Conservation (phyloP, 805 yeast species). For the Candida orba region DNA sequence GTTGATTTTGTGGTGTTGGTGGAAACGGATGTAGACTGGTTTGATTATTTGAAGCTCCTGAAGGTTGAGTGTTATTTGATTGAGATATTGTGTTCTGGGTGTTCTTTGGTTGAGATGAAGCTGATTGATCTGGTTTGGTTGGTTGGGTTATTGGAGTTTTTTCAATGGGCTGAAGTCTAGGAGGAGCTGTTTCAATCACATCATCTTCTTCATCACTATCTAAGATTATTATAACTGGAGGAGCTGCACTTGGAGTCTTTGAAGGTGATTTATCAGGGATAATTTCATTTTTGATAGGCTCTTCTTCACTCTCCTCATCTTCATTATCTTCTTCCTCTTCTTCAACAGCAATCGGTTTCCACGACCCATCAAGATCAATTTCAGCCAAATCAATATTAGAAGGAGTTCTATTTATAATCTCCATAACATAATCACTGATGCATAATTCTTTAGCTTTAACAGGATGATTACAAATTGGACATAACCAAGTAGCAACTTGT, state of each 20-base stretch:
- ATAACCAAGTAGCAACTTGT: constrained; percentile 79
- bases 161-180: not conserved
- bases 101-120: not conserved
- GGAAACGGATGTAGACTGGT: too few relatives aligned
- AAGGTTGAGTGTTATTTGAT: too few relatives aligned
- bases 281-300: not conserved
- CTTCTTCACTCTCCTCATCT: not conserved
- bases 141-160: not conserved
- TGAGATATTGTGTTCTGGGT: too few relatives aligned
- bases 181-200: not conserved
- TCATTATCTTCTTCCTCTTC: constrained; percentile 21
- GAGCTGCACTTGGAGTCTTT: constrained; percentile 5
- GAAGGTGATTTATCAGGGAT: not conserved
- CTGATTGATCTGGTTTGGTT: not conserved
- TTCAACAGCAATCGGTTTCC: constrained; percentile 42
- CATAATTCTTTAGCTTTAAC: constrained; percentile 53
- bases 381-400: constrained; percentile 59
- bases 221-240: constrained; percentile 39
- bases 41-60: too few relatives aligned
- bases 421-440: constrained; percentile 65
- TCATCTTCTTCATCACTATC: constrained; percentile 40
- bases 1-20: too few relatives aligned
- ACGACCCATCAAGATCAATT: constrained; percentile 64
- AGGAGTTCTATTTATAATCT: constrained; percentile 47
- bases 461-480: constrained; percentile 68